Base-by-base conservation (phyloP, 495 filamentous ascomycete species). In the Hyaloscypha variabilis region DNA sequence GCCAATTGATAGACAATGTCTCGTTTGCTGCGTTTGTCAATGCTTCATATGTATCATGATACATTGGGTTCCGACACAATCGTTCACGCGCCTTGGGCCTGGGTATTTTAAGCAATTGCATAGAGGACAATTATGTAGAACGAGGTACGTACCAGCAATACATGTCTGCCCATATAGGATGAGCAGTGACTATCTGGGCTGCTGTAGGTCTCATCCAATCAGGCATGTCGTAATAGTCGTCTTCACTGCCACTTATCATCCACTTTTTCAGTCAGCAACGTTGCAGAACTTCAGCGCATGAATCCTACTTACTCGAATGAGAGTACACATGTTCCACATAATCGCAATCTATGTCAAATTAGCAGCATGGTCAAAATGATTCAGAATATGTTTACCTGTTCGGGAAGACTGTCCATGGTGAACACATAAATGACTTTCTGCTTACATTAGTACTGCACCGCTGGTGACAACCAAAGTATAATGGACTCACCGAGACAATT, bases 1-100 rank as follows among this genome's bases (percentile, higher is more conserved):
- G 53, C 53, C 53, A 56, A 29, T 56, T 56, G 19, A 56, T 56
- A 10, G 53, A 56, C 14, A 56, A 23, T 17, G 53, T 56, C 19
- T 56, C 26, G 21, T 56, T 56, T n/a, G 14, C 19, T 56, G 14
- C 23, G 13, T 25, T 56, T 29, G 21, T 17, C 13, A 56, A 56
- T 17, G 14, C 53, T 26, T 56, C 17, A 24, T 26, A 56, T 29
- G 25, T 25, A 25, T 56, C 53, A 25, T 56, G 53, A 29, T 56
- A 56, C 19, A 6, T 29, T 25, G 25, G 5, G 25, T 25, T 25
- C 28, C 26, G 53, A 29, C 53, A 56, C 13, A 29, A 17, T 25
- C 53, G 25, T 6, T 56, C 53, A 6, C 53, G 21, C 2, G 53
- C 6, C 14, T 29, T 29, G 11, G 53, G 53, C 53, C 53, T 34